phyloP scores from a whole-genome alignment of 2,329 filamentous ascomycete species.

The Diaporthe amygdali region DNA sequence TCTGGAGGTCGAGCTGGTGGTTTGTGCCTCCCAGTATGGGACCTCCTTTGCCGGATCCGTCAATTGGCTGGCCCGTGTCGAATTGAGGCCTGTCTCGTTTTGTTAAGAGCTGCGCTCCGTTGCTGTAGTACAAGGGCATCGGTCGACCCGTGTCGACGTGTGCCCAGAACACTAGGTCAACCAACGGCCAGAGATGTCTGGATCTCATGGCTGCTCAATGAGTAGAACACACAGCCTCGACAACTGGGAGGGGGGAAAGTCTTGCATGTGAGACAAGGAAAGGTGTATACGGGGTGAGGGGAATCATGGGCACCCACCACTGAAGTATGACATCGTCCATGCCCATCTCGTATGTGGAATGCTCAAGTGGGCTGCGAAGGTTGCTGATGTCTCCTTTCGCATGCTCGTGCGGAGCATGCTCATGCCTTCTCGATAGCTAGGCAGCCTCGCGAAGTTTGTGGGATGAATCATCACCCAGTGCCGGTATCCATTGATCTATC shows the following conservation, averaged over 20 bases:
- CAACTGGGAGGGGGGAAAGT: no score
- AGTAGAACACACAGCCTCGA: not conserved
- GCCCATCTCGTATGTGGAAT: not conserved
- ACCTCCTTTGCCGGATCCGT: constrained; percentile 61
- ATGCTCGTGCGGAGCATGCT: not conserved
- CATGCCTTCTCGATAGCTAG: not conserved
- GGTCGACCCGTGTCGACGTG: not conserved
- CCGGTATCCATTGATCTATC: not conserved
- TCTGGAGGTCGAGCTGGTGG: constrained; percentile 62
- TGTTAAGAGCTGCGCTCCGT: no score
- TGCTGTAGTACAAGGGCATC: not conserved
- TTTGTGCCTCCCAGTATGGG: constrained; percentile 64
- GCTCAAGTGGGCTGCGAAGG: not conserved
- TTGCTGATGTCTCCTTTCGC: not conserved
- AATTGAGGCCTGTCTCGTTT: constrained; percentile 37
- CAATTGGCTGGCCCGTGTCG: constrained; percentile 59
- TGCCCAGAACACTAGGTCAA: not conserved
- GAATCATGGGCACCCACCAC: not conserved
- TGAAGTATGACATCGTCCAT: not conserved
- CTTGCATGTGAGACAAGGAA: not conserved
- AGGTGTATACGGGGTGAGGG: no score
- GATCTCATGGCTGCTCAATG: not conserved
- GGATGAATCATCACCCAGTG: not conserved
- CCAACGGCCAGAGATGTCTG: not conserved
- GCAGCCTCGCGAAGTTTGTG: no score